These are phyloP conservation scores for Alternaria gansuensis DNA, from an alignment of 2,329 filamentous ascomycete genomes.

Conservation along the genomic window DNA sequence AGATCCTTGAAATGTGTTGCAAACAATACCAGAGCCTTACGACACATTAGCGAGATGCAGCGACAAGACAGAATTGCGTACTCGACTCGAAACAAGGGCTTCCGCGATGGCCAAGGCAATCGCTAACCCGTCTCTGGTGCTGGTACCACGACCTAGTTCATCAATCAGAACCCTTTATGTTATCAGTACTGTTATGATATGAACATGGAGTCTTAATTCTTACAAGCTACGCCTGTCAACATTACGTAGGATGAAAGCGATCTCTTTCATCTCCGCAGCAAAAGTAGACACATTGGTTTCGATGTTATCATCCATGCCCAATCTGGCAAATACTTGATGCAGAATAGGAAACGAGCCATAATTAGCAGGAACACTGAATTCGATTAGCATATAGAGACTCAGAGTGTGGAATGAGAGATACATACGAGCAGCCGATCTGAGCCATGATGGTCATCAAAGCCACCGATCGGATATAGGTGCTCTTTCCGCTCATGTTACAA, in stretches of 20 bases:
- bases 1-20: slow-evolving; percentile 91
- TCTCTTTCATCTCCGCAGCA: slow-evolving; percentile 93
- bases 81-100: slow-evolving; percentile 76
- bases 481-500: slow-evolving; percentile 97
- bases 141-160: slow-evolving; percentile 90
- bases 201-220: background rate
- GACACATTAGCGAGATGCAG: slow-evolving; percentile 3
- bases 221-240: slow-evolving; percentile 75
- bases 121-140: slow-evolving; percentile 84
- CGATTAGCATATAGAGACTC: slow-evolving; percentile 15
- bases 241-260: slow-evolving; percentile 89
- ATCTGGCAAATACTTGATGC: slow-evolving; percentile 83
- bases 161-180: slow-evolving; percentile 74
- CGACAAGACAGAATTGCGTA: slow-evolving; percentile 12
- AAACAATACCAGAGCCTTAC: slow-evolving; percentile 82
- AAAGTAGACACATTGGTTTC: slow-evolving; percentile 94
- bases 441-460: slow-evolving; percentile 91
- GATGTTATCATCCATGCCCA: slow-evolving; percentile 86
- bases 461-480: slow-evolving; percentile 88
- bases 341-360: slow-evolving; percentile 84
- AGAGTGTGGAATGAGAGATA: background rate
- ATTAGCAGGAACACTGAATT: slow-evolving; percentile 72
- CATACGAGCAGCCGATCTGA: slow-evolving; percentile 81
- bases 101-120: slow-evolving; percentile 93
- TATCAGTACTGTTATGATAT: background rate